Evolutionary conservation across 768 basidiomycete species (phyloP).

Genomic region (Stropharia rugosoannulata): DNA sequence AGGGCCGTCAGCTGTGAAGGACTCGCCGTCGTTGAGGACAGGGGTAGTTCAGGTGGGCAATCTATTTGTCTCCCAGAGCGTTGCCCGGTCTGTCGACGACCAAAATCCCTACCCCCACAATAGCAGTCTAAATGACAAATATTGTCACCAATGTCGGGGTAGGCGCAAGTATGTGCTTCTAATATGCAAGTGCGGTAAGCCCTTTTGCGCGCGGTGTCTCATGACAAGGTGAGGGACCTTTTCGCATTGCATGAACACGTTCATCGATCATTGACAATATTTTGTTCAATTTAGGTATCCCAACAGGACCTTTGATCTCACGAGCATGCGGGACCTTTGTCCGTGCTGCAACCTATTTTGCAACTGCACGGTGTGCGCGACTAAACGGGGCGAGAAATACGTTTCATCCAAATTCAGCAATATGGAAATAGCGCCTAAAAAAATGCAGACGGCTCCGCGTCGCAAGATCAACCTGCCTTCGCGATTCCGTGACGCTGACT

Average conservation of each 20-base stretch:
- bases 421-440: no score
- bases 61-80: not conserved
- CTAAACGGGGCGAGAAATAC: not conserved
- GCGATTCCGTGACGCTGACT: not conserved
- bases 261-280: not conserved
- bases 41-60: not conserved
- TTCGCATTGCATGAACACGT: not conserved
- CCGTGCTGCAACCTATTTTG: constrained; percentile 1
- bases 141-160: constrained; percentile 17
- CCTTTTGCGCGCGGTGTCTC: constrained; percentile 15
- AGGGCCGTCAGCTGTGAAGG: not conserved
- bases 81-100: not conserved
- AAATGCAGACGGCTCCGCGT: not conserved
- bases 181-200: constrained; percentile 17
- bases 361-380: not conserved
- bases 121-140: not conserved
- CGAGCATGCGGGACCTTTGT: not conserved
- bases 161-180: constrained; percentile 12
- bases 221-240: constrained; percentile 13
- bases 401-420: not conserved
- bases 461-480: not conserved
- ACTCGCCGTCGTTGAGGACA: not conserved
- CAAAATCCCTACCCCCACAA: not conserved
- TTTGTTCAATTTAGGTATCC: constrained; percentile 24
- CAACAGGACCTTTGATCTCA: constrained; percentile 16